Conservation (phyloP, 106 monocot genomes). For the Gastrodia elata region DNA sequence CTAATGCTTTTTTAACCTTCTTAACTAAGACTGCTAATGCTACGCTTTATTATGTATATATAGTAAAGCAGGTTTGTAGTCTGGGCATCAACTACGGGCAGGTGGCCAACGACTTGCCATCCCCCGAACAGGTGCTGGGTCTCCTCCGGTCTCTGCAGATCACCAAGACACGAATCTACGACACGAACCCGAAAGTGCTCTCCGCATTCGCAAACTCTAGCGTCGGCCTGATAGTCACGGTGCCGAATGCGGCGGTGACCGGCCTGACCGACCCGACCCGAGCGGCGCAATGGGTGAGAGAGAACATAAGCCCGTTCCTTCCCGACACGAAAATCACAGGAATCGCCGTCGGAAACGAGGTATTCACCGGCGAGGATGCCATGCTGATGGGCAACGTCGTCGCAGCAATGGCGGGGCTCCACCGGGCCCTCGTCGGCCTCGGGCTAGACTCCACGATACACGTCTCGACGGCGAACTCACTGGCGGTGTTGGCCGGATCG, state of each 20-base stretch:
- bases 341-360: conserved; percentile 83
- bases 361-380: conserved; percentile 50
- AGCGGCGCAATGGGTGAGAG: conserved; percentile 60
- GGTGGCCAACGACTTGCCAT: conserved; percentile 64
- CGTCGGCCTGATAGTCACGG: conserved; percentile 57
- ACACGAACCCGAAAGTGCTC: conserved; percentile 58
- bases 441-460: conserved; percentile 48
- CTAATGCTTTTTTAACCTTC: no score
- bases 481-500: conserved; percentile 60
- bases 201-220: conserved; percentile 49
- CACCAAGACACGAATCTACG: conserved; percentile 58
- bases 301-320: conserved; percentile 62
- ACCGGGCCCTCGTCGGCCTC: conserved; percentile 46
- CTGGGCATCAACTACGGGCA: conserved; percentile 80
- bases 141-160: conserved; percentile 45
- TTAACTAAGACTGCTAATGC: no score
- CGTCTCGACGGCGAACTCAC: conserved; percentile 69
- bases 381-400: conserved; percentile 55
- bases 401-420: conserved; percentile 59
- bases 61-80: conserved; percentile 13
- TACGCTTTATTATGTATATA: conserved; percentile 5
- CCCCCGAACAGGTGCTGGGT: conserved; percentile 31
- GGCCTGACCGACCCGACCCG: conserved; percentile 30
- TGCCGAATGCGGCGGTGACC: conserved; percentile 46
- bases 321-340: conserved; percentile 70